These are phyloP conservation scores for Verbena officinalis DNA, from an alignment of 257 asterid genomes.

Conservation along the genomic window DNA sequence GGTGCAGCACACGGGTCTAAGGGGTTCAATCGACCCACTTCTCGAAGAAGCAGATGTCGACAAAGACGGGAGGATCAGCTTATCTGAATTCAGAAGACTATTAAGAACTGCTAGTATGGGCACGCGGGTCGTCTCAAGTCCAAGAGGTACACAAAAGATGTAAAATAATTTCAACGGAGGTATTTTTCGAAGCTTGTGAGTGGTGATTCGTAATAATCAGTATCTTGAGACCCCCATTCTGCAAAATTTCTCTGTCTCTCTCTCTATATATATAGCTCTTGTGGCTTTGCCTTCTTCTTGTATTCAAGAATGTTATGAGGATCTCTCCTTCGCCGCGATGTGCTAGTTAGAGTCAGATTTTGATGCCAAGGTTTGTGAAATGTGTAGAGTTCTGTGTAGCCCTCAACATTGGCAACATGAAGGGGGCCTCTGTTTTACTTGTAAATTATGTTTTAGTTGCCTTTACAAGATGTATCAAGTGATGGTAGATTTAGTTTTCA, in stretches of 20 bases:
- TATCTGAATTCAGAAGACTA: slow-evolving; percentile 89
- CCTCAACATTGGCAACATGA: slow-evolving; percentile 20
- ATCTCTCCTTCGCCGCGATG: background rate
- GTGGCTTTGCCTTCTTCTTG: background rate
- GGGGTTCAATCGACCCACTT: slow-evolving; percentile 84
- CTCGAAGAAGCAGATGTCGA: slow-evolving; percentile 96
- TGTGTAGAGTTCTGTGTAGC: slow-evolving; percentile 6
- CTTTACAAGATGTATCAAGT: background rate
- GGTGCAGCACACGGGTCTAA: slow-evolving; percentile 77
- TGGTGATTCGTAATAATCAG: slow-evolving; percentile 13
- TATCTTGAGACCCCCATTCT: slow-evolving; percentile 4
- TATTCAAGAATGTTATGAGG: slow-evolving; percentile 3
- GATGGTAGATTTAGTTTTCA: slow-evolving; percentile 16
- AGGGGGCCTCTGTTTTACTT: slow-evolving; percentile 17
- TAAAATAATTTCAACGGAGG: slow-evolving; percentile 24
- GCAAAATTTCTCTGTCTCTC: background rate
- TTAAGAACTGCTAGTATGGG: slow-evolving; percentile 88
- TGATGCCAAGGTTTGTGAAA: background rate
- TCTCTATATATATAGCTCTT: background rate
- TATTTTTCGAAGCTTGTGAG: slow-evolving; percentile 18
- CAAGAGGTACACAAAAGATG: slow-evolving; percentile 35
- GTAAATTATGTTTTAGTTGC: slow-evolving; percentile 25
- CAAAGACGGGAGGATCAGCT: slow-evolving; percentile 93
- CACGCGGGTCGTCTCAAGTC: slow-evolving; percentile 44
- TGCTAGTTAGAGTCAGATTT: slow-evolving; percentile 15